Conservation (phyloP, 179 eudicot genomes). For the Silene noctiflora region DNA sequence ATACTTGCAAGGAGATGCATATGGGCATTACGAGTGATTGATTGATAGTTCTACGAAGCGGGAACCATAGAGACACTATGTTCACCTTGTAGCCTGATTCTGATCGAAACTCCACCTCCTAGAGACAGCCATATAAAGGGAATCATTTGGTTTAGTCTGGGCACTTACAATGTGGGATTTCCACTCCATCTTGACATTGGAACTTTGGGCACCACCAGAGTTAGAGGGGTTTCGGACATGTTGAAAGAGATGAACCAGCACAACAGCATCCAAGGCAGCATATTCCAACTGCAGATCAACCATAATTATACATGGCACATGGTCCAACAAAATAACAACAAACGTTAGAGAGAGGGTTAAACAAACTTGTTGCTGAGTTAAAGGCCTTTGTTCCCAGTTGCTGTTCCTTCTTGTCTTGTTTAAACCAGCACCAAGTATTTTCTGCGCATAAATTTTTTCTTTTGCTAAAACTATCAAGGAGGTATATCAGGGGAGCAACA, state of each 20-base stretch:
- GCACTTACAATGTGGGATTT: constrained; percentile 79
- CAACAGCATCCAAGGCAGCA: constrained; percentile 98
- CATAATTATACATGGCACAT: constrained; percentile 8
- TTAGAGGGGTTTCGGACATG: constrained; percentile 56
- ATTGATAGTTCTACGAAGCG: background rate
- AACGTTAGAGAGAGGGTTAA: background rate
- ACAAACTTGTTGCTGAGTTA: constrained; percentile 71
- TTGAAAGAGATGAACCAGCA: constrained; percentile 81
- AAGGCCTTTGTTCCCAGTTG: constrained; percentile 95
- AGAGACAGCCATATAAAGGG: constrained; percentile 16
- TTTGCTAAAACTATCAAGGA: background rate
- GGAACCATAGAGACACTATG: background rate
- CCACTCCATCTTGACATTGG: constrained; percentile 66
- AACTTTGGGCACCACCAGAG: constrained; percentile 39
- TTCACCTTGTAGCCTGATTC: constrained; percentile 8
- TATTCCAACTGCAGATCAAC: constrained; percentile 68
- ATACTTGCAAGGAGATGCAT: constrained; percentile 1
- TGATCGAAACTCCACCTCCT: constrained; percentile 13
- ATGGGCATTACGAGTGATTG: background rate
- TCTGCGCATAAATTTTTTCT: constrained; percentile 34
- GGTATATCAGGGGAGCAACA: background rate
- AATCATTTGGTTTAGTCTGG: constrained; percentile 17
- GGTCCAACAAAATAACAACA: constrained; percentile 4
- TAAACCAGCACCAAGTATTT: constrained; percentile 81
- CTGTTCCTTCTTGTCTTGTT: constrained; percentile 94